Evolutionary conservation across 2,329 filamentous ascomycete species (phyloP).

Genomic region (Elsinoe ampelina): DNA sequence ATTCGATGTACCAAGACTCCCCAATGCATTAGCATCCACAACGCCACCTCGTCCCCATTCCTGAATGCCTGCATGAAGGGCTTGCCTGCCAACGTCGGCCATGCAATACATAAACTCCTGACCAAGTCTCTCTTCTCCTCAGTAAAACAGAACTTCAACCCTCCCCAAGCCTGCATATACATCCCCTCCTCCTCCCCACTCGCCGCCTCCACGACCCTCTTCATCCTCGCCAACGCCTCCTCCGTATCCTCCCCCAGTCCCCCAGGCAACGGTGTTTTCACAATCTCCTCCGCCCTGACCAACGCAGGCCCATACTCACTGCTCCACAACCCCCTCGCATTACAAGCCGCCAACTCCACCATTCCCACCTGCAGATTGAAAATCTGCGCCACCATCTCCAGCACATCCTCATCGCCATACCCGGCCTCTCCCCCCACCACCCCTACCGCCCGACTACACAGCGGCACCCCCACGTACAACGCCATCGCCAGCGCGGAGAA

Average conservation of each 20-base stretch:
- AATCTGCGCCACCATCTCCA: not conserved
- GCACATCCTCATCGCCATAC: not conserved
- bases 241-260: not conserved
- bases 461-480: not conserved
- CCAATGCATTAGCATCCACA: constrained; percentile 12
- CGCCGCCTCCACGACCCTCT: not conserved
- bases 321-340: not conserved
- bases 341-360: not conserved
- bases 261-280: not conserved
- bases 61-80: not conserved
- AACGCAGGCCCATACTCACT: constrained; percentile 2
- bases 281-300: not conserved
- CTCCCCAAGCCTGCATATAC: not conserved
- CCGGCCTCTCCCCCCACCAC: not conserved
- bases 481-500: constrained; percentile 7
- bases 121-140: constrained; percentile 4
- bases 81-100: not conserved
- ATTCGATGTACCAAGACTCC: constrained; percentile 1
- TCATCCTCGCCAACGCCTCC: not conserved
- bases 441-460: not conserved
- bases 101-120: not conserved
- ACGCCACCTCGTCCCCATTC: constrained; percentile 1
- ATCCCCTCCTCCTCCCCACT: not conserved
- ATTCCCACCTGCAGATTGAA: constrained; percentile 1
- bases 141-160: constrained; percentile 1